Conservation (phyloP, 371 early-diverging fungal species). For the Basidiobolus meristosporus region DNA sequence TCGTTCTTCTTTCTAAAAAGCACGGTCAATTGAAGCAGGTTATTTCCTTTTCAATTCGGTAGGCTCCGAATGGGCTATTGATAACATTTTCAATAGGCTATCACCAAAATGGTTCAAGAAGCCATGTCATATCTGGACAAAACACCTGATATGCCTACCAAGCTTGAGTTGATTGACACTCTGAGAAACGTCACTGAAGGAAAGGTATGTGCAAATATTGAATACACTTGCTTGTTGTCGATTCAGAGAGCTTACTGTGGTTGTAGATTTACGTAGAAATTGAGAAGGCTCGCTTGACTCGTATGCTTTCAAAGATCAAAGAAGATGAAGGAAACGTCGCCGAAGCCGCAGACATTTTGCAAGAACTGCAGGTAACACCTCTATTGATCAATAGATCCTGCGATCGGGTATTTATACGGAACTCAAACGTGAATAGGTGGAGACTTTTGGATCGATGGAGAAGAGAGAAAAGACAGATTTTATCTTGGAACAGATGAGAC, state of each 20-base stretch:
- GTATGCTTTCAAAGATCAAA: conserved; percentile 61
- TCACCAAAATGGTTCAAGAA: conserved; percentile 86
- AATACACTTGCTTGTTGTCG: neutral
- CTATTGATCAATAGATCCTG: neutral
- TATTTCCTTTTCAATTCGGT: conserved; percentile 4
- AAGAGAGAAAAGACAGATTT: conserved; percentile 95
- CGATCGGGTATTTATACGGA: neutral
- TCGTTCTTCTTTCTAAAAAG: conserved; percentile 81
- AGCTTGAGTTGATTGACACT: conserved; percentile 81
- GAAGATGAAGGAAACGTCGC: conserved; percentile 79
- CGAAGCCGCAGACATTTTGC: conserved; percentile 88
- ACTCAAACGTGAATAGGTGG: conserved; percentile 35
- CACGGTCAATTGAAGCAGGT: conserved; percentile 88
- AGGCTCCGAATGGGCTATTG: too few relatives aligned
- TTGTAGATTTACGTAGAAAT: conserved; percentile 88
- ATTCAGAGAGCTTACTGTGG: neutral
- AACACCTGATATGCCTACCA: conserved; percentile 60
- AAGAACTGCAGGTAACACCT: conserved; percentile 63
- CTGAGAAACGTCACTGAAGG: conserved; percentile 93
- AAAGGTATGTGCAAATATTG: conserved; percentile 32
- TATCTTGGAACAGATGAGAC: conserved; percentile 93
- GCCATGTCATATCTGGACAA: conserved; percentile 74
- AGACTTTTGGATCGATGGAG: conserved; percentile 97
- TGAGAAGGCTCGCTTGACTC: conserved; percentile 87
- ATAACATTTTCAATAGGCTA: conserved; percentile 51